These are phyloP conservation scores for Aureobasidium sp. DNA, from an alignment of 2,329 filamentous ascomycete species.

Conservation along the genomic window DNA sequence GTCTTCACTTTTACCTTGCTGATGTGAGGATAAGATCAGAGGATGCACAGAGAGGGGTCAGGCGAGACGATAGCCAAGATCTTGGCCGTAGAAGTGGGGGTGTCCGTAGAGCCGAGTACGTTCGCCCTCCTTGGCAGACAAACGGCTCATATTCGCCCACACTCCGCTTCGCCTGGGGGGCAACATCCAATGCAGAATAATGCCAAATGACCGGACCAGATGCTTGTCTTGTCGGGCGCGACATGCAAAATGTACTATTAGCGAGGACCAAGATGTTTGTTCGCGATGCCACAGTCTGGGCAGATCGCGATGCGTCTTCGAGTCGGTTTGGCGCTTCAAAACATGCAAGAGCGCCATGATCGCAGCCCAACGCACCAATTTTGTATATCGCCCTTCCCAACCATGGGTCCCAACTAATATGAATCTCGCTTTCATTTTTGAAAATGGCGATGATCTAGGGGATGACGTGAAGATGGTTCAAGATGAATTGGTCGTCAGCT, in stretches of 20 bases:
- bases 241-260: neutral
- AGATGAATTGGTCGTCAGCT: neutral
- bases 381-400: neutral
- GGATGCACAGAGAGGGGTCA: neutral
- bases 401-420: neutral
- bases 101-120: neutral
- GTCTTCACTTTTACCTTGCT: neutral
- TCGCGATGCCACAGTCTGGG: neutral
- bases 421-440: neutral
- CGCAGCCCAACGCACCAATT: neutral
- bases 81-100: neutral
- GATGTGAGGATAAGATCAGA: neutral
- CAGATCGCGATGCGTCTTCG: neutral
- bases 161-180: neutral
- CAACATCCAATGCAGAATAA: neutral
- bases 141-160: neutral
- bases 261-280: neutral
- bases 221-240: neutral
- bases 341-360: neutral
- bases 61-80: neutral
- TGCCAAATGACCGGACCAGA: neutral
- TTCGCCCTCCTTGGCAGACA: neutral
- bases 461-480: too few relatives aligned
- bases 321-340: neutral
- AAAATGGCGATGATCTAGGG: neutral